Evolutionary conservation across 177 flowering plant species (phyloP).

Genomic region (Vitis hybrid): DNA sequence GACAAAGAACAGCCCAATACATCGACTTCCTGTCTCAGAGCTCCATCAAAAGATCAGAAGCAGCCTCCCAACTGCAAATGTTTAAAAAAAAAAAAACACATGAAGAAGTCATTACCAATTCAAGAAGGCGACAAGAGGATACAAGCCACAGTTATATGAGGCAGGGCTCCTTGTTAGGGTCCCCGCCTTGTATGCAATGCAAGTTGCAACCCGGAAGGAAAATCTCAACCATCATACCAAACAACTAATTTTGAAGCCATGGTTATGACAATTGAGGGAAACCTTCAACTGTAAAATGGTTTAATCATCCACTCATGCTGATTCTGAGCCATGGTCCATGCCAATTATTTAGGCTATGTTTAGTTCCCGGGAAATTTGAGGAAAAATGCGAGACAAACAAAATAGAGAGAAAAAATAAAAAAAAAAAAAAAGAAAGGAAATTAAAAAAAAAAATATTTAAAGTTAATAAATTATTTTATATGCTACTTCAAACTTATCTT

Average conservation of each 20-base stretch:
- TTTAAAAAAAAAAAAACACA: neutral
- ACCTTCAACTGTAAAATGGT: neutral
- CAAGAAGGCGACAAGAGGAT: neutral
- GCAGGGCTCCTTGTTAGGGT: too few species aligned
- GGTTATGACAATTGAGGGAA: neutral
- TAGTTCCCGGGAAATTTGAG: too few species aligned
- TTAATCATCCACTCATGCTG: neutral
- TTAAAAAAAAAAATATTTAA: too few species aligned
- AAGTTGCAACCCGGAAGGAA: neutral
- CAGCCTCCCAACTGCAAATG: conserved; percentile 70
- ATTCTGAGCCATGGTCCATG: neutral
- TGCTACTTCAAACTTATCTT: too few species aligned
- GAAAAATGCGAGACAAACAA: too few species aligned
- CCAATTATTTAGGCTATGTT: too few species aligned
- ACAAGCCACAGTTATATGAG: too few species aligned
- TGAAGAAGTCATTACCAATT: neutral
- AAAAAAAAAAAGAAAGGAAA: too few species aligned
- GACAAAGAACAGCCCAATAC: conserved; percentile 2
- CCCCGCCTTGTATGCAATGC: neutral
- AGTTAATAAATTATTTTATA: too few species aligned
- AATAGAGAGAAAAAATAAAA: too few species aligned
- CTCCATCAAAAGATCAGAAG: conserved; percentile 32
- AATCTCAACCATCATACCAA: neutral
- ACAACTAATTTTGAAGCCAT: neutral
- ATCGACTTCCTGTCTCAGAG: conserved; percentile 1